Evolutionary conservation across 768 basidiomycete genomes (phyloP), one percentile per base, ranked within the genome.

Genomic region (Trametes coccinea): DNA sequence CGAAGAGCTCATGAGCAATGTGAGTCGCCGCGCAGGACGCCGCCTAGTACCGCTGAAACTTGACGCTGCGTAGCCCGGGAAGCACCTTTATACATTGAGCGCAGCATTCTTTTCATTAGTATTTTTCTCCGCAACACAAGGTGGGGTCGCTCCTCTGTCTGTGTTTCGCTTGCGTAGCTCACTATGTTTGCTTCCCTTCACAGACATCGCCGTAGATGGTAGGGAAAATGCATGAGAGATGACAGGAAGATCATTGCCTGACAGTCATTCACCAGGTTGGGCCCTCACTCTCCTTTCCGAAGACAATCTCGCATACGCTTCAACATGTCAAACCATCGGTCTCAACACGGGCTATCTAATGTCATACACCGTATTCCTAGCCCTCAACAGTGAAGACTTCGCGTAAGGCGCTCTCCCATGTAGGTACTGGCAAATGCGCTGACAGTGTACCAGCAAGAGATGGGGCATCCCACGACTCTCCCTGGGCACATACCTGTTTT

Each of bases 201-300:
- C 67, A 96, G 95, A 98, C 73, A 98, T 98, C 60, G 96, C 96
- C 47, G 96, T 98, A 33, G 96, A 98, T 70, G 96, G 93, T 95
- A 80, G 68, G 78, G 31, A 64, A 16, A 2, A 13, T 37, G 14
- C 30, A 11, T 31, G 1, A 3, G 11, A 13, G 5, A 14, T 4
- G 29, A 14, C 48, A 49, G 4, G 30, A 31, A 14, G 27, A 17
- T 4, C 48, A 9, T 16, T 30, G 29, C 3, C 48, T 31, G 29
- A 49, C 48, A 31, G 14, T 31, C 30, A 4, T 33, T 49, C 8
- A 27, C 14, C 14, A 89, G 87, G 87, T 33, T 91, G 89, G 90
- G 90, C 87, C 17, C 80, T 90, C 56, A 93, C 91, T 4, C 81
- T 87, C 37, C 85, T 99, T 49, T 98, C 96, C 2, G 87, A 92